Evolutionary conservation across 2,329 filamentous ascomycete genomes (phyloP).

Genomic region (Clonostachys rosea): DNA sequence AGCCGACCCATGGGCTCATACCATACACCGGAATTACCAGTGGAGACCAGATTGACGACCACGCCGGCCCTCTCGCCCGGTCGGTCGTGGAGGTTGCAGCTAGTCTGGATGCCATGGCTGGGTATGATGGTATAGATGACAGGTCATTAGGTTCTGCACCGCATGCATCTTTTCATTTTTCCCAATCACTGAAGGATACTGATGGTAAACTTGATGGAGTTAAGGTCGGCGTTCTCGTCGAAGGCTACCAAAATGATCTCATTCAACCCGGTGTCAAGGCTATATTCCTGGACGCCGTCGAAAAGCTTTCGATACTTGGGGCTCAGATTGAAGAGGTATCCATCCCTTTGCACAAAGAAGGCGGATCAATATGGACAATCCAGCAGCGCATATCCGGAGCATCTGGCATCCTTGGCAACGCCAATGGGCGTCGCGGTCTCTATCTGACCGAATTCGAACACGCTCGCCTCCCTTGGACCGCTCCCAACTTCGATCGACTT

Average conservation of each 20-base stretch:
- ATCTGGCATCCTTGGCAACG: conserved; percentile 33
- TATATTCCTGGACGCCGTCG: conserved; percentile 32
- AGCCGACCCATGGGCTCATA: conserved; percentile 45
- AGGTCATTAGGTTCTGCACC: conserved; percentile 24
- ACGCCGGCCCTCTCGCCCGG: conserved; percentile 36
- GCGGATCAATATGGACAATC: conserved; percentile 45
- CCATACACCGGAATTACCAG: conserved; percentile 44
- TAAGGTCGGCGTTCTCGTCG: conserved; percentile 35
- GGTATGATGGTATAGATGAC: conserved; percentile 43
- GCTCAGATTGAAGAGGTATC: conserved; percentile 44
- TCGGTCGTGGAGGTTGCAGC: conserved; percentile 32
- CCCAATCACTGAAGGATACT: background rate
- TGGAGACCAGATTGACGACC: conserved; percentile 45
- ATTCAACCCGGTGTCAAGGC: conserved; percentile 31
- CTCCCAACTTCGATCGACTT: conserved; percentile 42
- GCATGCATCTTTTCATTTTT: conserved; percentile 15
- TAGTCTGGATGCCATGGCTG: conserved; percentile 38
- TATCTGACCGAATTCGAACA: conserved; percentile 44
- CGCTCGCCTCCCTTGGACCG: conserved; percentile 37
- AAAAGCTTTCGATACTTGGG: conserved; percentile 35
- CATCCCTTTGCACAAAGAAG: conserved; percentile 40
- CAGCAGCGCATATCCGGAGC: conserved; percentile 37
- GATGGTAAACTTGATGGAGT: conserved; percentile 12
- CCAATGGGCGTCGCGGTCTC: conserved; percentile 39
- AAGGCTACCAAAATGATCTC: conserved; percentile 33